These are phyloP conservation scores for Calocybe gangraenosa DNA, from an alignment of 768 basidiomycete species.

Conservation along the genomic window DNA sequence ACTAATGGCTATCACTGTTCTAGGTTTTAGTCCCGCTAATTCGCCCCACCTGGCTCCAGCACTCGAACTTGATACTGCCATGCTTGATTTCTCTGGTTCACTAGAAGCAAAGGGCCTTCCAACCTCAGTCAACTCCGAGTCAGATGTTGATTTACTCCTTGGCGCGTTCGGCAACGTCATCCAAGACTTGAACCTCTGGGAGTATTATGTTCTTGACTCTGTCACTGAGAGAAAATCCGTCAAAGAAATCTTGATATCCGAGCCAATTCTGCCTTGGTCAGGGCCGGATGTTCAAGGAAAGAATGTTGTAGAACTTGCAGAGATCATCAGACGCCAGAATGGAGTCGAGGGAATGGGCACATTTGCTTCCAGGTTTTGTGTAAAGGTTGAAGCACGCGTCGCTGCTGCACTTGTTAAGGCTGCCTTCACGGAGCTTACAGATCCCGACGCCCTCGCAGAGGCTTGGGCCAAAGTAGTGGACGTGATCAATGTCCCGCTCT, in stretches of 20 bases:
- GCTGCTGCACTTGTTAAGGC: constrained; percentile 77
- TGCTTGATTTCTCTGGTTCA: constrained; percentile 73
- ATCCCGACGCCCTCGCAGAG: constrained; percentile 53
- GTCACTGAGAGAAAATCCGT: constrained; percentile 58
- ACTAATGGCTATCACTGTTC: neutral
- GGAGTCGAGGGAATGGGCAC: constrained; percentile 57
- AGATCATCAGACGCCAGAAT: constrained; percentile 49
- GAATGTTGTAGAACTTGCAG: constrained; percentile 60
- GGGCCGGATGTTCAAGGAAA: constrained; percentile 58
- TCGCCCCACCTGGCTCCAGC: constrained; percentile 92
- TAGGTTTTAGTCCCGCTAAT: constrained; percentile 88
- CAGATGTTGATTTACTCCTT: constrained; percentile 68
- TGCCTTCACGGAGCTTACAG: constrained; percentile 48
- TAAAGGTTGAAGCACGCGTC: constrained; percentile 52
- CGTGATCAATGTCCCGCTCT: constrained; percentile 84
- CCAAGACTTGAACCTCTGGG: constrained; percentile 76
- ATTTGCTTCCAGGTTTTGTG: constrained; percentile 64
- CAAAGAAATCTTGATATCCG: constrained; percentile 45
- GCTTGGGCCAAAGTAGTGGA: constrained; percentile 80
- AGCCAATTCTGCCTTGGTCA: constrained; percentile 51
- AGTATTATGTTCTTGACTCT: constrained; percentile 89
- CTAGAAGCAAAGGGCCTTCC: constrained; percentile 70
- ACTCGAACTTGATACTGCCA: constrained; percentile 83
- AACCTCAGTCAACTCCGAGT: constrained; percentile 53
- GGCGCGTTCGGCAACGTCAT: constrained; percentile 57